These are phyloP conservation scores for Chlamydomonas sp. DNA, from an alignment of 139 green algal genomes.

Conservation along the genomic window DNA sequence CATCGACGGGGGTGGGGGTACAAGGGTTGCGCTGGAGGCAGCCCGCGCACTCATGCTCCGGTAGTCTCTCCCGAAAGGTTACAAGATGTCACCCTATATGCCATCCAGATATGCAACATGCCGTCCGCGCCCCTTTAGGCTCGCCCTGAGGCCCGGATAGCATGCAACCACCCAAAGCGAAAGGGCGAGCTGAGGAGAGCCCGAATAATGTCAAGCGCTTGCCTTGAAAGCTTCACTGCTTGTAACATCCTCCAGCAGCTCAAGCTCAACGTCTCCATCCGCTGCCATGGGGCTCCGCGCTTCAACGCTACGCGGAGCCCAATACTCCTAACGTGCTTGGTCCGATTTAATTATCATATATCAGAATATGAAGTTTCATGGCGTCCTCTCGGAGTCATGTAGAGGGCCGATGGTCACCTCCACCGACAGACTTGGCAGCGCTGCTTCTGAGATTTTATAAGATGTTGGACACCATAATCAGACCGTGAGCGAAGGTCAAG, in stretches of 20 bases:
- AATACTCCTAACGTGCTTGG: no score
- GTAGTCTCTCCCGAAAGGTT: neutral
- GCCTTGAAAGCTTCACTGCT: conserved; percentile 54
- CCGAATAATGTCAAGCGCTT: neutral
- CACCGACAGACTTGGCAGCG: neutral
- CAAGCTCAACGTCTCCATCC: conserved; percentile 1
- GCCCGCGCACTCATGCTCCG: no score
- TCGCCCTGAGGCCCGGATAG: no score
- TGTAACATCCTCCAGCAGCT: conserved; percentile 49
- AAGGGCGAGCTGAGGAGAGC: no score
- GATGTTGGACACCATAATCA: no score
- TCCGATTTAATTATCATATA: no score
- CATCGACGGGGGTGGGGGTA: no score
- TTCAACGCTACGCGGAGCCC: no score
- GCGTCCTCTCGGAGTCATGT: neutral
- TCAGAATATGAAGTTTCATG: neutral
- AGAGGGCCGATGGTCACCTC: neutral
- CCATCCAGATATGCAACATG: neutral
- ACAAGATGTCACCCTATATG: neutral
- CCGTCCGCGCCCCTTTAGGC: no score
- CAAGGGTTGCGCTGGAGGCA: no score
- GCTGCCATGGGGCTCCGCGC: neutral
- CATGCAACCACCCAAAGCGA: no score
- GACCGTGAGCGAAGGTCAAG: no score
- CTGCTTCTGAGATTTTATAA: neutral